Evolutionary conservation across 2,329 filamentous ascomycete genomes (phyloP), one percentile per base, ranked within the genome.

Genomic region (Colletotrichum sp.): DNA sequence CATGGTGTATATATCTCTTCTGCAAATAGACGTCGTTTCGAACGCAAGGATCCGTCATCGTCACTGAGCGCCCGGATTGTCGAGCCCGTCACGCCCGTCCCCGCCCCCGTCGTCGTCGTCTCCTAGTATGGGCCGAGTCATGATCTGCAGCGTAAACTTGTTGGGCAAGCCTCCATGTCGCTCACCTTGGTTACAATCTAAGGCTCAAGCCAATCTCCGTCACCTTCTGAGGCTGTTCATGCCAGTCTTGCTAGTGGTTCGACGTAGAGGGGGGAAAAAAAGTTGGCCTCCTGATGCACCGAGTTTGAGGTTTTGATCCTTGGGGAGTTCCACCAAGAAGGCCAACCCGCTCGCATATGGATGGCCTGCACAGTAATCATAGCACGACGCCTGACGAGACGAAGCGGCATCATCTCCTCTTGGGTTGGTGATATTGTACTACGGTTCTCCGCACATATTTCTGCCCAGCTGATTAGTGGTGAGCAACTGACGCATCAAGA

Each of bases 81-180:
- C 28, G 24, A 65, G 34, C 36, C 49, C 39, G 39, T 44, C 39
- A n/a, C 18, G 18, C 39, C 39, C 36, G 36, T n/a, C 39, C 36
- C 36, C 34, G 34, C 3, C 36, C 36, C 16, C 39, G 34, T 55
- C 69, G 15, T 21, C 21, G 32, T 64, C 59, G 44, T 49, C 44
- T 49, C 44, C 44, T 49, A 21, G 10, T 49, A 49, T 59, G 24
- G 24, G 67, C 57, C 75, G 75, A 77, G 75, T 77, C 75, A 77
- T 75, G 75, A 67, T 68, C 71, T 63, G 57, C 72, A 64, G 55
- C n/a, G 30, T 15, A 68, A 49, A 71, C 60, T 63, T 63, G 63
- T 59, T 28, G 71, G 26, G 34, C 52, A 30, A 49, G 44, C 12
- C 55, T 52, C 24, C 63, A 36, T 26, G 28, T 65, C 21, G 32